These are phyloP conservation scores for Tricholoma saponaceum DNA, from an alignment of 768 basidiomycete genomes.

Conservation along the genomic window DNA sequence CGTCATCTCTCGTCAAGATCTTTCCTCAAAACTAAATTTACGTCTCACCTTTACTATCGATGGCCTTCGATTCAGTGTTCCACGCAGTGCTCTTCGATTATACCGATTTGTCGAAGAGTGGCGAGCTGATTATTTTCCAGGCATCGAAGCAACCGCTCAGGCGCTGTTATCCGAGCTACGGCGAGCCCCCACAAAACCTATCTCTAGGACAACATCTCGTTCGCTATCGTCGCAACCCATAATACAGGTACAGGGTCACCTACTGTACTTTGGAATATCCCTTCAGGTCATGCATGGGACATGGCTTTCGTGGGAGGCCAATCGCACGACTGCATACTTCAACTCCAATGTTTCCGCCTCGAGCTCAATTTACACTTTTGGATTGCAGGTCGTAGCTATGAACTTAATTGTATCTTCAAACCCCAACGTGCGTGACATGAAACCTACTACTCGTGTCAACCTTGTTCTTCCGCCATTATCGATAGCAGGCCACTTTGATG, in stretches of 20 bases:
- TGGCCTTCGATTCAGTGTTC: conserved; percentile 54
- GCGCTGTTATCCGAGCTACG: conserved; percentile 63
- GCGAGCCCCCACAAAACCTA: conserved; percentile 32
- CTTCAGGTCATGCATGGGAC: conserved; percentile 87
- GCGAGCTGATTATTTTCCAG: conserved; percentile 75
- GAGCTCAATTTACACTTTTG: conserved; percentile 45
- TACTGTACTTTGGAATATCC: conserved; percentile 51
- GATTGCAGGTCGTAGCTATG: conserved; percentile 61
- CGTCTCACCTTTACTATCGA: conserved; percentile 43
- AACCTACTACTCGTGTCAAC: conserved; percentile 49
- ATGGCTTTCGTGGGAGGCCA: conserved; percentile 75
- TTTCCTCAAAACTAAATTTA: conserved; percentile 28
- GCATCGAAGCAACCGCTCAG: conserved; percentile 62
- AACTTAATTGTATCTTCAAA: conserved; percentile 54
- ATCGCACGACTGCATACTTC: conserved; percentile 44
- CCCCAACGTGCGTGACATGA: conserved; percentile 30
- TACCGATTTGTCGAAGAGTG: conserved; percentile 82
- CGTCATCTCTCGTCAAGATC: conserved; percentile 44
- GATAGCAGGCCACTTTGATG: conserved; percentile 55
- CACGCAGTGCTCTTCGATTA: conserved; percentile 75
- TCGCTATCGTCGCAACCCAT: conserved; percentile 22
- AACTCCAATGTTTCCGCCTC: conserved; percentile 31
- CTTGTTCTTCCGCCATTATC: conserved; percentile 64
- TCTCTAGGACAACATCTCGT: conserved; percentile 25
- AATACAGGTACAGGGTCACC: conserved; percentile 48